A percentile compares a stretch with the other conserved stretches of the same genome.
Conservation (phyloP, 2,329 filamentous ascomycete species). For the Aureobasidium vineae region DNA sequence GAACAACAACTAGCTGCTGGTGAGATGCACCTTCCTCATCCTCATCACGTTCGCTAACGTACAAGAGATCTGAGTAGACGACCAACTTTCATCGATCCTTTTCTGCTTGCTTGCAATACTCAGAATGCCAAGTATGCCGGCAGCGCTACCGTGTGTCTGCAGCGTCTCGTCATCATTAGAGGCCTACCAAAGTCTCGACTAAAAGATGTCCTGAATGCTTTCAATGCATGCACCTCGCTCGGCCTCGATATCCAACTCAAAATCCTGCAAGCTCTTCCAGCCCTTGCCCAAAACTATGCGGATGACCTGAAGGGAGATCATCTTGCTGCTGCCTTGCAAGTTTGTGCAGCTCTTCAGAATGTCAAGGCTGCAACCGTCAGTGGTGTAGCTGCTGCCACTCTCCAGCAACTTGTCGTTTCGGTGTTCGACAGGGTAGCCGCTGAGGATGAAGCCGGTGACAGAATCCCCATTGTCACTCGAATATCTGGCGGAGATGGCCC, state of each 20-base stretch:
- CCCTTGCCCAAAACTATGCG: constrained; percentile 86
- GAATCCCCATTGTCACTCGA: constrained; percentile 62
- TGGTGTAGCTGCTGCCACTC: constrained; percentile 91
- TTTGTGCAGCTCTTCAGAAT: constrained; percentile 86
- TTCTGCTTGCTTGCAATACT: constrained; percentile 87
- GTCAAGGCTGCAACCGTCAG: constrained; percentile 93
- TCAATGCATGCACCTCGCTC: constrained; percentile 75
- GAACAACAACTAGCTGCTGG: constrained; percentile 73
- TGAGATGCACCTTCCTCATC: constrained; percentile 39
- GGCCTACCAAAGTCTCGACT: constrained; percentile 77
- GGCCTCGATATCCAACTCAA: constrained; percentile 89
- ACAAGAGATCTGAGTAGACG: constrained; percentile 74
- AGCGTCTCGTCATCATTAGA: constrained; percentile 78
- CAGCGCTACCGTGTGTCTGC: constrained; percentile 83
- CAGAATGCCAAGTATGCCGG: constrained; percentile 87
- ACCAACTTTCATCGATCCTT: constrained; percentile 84
- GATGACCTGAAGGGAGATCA: constrained; percentile 76
- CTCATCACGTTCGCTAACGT: constrained; percentile 33
- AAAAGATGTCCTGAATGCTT: constrained; percentile 80
- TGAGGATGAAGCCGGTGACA: constrained; percentile 66
- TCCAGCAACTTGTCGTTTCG: constrained; percentile 88
- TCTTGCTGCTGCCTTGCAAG: constrained; percentile 77
- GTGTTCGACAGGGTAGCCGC: constrained; percentile 87
- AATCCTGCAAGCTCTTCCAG: constrained; percentile 87
- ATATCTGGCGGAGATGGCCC: constrained; percentile 64